Evolutionary conservation across 2,329 filamentous ascomycete species (phyloP), one percentile per base, ranked within the genome.

Genomic region (Endoconidiophora laricicola): DNA sequence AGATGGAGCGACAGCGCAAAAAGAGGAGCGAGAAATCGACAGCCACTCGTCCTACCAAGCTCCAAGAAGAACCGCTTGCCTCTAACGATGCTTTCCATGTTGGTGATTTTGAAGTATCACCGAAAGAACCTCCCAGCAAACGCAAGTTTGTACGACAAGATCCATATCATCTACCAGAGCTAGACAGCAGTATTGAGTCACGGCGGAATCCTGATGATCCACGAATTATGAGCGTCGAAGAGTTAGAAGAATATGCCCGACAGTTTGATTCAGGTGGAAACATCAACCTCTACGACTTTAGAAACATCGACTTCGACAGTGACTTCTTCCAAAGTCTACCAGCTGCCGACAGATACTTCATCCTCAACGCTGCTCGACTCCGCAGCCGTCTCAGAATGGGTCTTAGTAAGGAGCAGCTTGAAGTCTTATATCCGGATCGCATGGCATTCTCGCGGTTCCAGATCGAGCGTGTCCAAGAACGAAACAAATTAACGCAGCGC

Each of bases 371-470:
- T 1, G 91, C 93, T 1, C 75, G 91, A 54, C 62, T 98, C 54
- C 73, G 91, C 51, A 94, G 86, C 62, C 75, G 91, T 48, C 70
- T 98, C 59, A 78, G 91, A 61, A 94, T 98, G 90, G 91, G 91
- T 0, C 76, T 94, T 58, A 94, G 86, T 51, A 96, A 96, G 64
- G 90, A 98, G 56, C 91, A 98, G 64, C 67, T 98, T 12, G 88
- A 96, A 57, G 77, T 73, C 43, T 98, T 98, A 91, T 98, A 98
- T 61, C 90, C 91, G 0, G 83, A 98, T 62, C 79, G 91, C 23
- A 95, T 98, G 87, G 91, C 83, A 0, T 98, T 98, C 60, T 95
- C 88, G 1, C 82, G 74, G 54, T 98, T 98, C 60, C 91, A 98
- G 64, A 94, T 98, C 52, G 91, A 96, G 61, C 73, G 91, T 52